These are phyloP conservation scores for Monosporascus sp. DNA, from an alignment of 2,329 filamentous ascomycete genomes.

Conservation along the genomic window DNA sequence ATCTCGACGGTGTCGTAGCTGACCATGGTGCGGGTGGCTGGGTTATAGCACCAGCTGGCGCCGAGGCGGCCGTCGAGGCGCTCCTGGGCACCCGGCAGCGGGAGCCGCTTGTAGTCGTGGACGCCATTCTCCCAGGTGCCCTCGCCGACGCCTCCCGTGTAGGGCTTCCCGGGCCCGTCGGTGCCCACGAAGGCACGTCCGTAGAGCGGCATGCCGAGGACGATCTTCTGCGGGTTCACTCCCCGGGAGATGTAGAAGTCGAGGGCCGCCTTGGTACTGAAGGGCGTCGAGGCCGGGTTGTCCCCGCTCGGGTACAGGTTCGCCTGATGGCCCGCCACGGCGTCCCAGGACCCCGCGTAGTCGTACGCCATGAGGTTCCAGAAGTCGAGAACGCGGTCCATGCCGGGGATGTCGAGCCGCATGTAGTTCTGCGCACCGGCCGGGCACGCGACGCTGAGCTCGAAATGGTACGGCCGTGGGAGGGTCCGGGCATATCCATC, in stretches of 20 bases:
- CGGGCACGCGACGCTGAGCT: conserved; percentile 60
- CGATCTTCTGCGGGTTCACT: conserved; percentile 66
- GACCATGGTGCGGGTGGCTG: conserved; percentile 59
- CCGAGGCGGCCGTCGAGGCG: conserved; percentile 56
- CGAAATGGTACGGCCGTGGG: conserved; percentile 46
- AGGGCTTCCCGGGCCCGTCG: conserved; percentile 65
- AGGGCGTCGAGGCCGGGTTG: conserved; percentile 66
- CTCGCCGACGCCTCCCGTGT: conserved; percentile 60
- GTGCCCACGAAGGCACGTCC: conserved; percentile 81
- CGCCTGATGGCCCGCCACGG: conserved; percentile 66
- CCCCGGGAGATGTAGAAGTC: conserved; percentile 60
- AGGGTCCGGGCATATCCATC: conserved; percentile 49
- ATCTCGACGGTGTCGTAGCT: conserved; percentile 71
- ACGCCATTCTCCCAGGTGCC: conserved; percentile 83
- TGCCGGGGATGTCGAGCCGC: conserved; percentile 56
- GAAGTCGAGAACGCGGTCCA: conserved; percentile 65
- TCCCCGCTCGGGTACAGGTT: conserved; percentile 62
- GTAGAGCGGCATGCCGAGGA: conserved; percentile 89
- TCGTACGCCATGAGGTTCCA: conserved; percentile 89
- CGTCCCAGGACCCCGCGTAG: conserved; percentile 79
- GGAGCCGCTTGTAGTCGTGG: conserved; percentile 84
- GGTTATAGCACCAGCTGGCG: conserved; percentile 75
- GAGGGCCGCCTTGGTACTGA: conserved; percentile 68
- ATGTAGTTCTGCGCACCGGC: conserved; percentile 58
- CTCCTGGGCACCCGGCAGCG: conserved; percentile 61